phyloP scores from a whole-genome alignment of 208 protist genomes.

The Leishmania arabica region DNA sequence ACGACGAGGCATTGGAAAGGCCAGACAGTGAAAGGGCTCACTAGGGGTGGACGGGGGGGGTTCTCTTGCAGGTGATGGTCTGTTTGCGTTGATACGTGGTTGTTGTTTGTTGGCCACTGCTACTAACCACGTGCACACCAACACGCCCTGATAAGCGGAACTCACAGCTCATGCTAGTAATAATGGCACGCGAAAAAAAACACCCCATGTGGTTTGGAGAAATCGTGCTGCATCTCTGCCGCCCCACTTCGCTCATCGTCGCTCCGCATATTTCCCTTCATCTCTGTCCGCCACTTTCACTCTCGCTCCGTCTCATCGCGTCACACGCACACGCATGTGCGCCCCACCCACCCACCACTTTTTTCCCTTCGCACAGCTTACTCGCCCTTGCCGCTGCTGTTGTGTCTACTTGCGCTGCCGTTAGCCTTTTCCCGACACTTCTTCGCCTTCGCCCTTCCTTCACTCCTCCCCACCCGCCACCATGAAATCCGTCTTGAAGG shows the following conservation, averaged over 20 bases:
- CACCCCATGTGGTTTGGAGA: not conserved
- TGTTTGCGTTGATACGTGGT: not conserved
- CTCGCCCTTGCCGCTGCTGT: not conserved
- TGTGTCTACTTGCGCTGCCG: not conserved
- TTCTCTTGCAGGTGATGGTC: not conserved
- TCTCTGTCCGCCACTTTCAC: not conserved
- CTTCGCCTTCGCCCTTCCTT: not conserved
- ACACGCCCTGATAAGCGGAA: not conserved
- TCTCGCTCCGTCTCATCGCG: not conserved
- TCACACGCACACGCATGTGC: not conserved
- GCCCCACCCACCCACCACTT: not conserved
- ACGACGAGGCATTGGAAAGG: not conserved
- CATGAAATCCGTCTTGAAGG: conserved; percentile 62
- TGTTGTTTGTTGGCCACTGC: not conserved
- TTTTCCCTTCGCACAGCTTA: not conserved
- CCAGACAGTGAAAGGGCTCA: not conserved
- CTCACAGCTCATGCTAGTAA: not conserved
- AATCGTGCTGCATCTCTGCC: not conserved
- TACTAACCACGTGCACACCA: not conserved
- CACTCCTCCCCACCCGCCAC: not conserved
- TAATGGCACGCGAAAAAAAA: too few species aligned
- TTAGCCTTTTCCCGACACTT: not conserved
- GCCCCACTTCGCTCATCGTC: not conserved
- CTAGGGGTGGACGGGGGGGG: not conserved
- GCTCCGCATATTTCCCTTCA: not conserved